These are phyloP conservation scores for Aphanomyces cochlioides DNA, from an alignment of 352 stramenopile species.

Conservation along the genomic window DNA sequence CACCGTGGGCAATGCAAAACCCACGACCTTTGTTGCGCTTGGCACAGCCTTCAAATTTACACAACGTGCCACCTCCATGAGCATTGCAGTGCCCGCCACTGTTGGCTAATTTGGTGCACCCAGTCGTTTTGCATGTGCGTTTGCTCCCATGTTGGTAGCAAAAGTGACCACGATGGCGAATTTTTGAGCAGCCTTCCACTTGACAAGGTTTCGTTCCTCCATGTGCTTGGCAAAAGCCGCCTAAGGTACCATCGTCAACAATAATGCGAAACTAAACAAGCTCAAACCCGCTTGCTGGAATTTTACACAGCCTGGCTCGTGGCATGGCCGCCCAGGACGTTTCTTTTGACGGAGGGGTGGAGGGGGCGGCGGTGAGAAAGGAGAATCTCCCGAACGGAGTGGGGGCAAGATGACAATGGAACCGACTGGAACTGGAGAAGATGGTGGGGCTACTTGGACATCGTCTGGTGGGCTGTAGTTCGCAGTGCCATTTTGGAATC, in stretches of 20 bases:
- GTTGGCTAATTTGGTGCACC: not conserved
- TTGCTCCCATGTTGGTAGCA: not conserved
- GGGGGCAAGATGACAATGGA: no score
- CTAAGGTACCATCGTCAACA: not conserved
- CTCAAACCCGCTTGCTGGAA: not conserved
- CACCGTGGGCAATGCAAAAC: constrained; percentile 3
- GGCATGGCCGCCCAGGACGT: no score
- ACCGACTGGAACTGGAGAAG: no score
- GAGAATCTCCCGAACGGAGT: no score
- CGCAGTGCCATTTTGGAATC: no score
- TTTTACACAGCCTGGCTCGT: not conserved
- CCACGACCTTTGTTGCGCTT: not conserved
- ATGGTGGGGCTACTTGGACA: no score
- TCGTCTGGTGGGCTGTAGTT: no score
- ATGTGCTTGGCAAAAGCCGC: not conserved
- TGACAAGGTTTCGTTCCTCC: not conserved
- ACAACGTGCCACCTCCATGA: no score
- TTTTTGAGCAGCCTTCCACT: not conserved
- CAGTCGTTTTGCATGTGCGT: not conserved
- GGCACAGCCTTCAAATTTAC: not conserved
- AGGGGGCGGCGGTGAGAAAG: no score
- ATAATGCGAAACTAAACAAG: not conserved
- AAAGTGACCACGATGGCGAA: not conserved
- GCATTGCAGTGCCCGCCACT: no score
- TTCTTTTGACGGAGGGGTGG: no score